A percentile compares a stretch with the other conserved stretches of the same genome.
Conservation (phyloP, 257 asterid species). For the Nicotiana undulata region DNA sequence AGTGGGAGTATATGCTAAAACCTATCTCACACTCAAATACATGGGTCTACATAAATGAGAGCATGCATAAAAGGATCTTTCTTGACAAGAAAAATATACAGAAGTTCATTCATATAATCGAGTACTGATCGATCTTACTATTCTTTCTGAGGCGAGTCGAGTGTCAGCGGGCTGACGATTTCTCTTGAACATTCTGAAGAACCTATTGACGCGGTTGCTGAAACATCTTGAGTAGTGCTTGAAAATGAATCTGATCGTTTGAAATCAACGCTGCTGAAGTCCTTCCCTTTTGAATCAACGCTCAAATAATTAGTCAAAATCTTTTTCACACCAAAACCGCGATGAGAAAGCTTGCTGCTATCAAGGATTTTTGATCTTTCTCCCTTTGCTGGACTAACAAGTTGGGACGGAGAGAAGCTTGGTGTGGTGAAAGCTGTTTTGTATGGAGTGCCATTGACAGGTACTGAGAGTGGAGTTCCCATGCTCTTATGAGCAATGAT, state of each 20-base stretch:
- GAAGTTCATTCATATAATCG: not conserved
- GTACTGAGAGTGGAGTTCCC: slow-evolving; percentile 23
- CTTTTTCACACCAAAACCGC: slow-evolving; percentile 54
- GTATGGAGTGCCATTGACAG: slow-evolving; percentile 14
- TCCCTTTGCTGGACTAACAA: slow-evolving; percentile 36
- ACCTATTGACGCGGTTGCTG: slow-evolving; percentile 32
- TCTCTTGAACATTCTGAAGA: slow-evolving; percentile 32
- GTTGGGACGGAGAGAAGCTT: slow-evolving; percentile 38
- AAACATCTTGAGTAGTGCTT: slow-evolving; percentile 28
- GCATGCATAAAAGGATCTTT: not conserved
- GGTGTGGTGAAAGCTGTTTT: slow-evolving; percentile 52
- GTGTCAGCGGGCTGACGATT: slow-evolving; percentile 18
- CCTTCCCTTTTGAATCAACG: slow-evolving; percentile 41
- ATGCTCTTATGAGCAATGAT: slow-evolving; percentile 31
- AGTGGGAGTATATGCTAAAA: not conserved
- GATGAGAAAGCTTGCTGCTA: slow-evolving; percentile 24
- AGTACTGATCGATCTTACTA: slow-evolving; percentile 6
- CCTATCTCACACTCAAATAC: not conserved
- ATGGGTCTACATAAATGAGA: not conserved
- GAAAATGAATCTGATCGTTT: slow-evolving; percentile 36
- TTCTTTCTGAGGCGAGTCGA: slow-evolving; percentile 21
- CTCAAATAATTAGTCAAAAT: slow-evolving; percentile 67
- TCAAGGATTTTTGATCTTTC: slow-evolving; percentile 22
- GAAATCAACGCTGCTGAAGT: slow-evolving; percentile 9
- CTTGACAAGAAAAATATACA: not conserved